Evolutionary conservation across 2,329 filamentous ascomycete species (phyloP).

Genomic region (Venturia aucupariae): DNA sequence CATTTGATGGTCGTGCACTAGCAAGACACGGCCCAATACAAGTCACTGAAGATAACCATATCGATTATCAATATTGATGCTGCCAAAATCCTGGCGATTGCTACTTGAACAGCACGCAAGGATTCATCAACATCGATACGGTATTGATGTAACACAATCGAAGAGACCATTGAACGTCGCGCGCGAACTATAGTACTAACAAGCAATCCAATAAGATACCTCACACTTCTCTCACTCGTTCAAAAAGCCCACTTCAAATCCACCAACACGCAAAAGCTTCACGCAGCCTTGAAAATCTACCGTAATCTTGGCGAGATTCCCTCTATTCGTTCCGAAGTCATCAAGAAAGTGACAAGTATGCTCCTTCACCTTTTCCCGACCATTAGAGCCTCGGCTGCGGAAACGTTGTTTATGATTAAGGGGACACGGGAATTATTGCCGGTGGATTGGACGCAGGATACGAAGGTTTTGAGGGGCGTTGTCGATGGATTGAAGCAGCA

Average conservation of each 20-base stretch:
- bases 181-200: too few species aligned
- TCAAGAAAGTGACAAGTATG: constrained; percentile 62
- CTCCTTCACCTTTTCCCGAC: constrained; percentile 73
- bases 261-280: constrained; percentile 70
- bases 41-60: too few species aligned
- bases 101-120: too few species aligned
- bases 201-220: not conserved
- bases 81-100: too few species aligned
- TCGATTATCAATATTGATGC: too few species aligned
- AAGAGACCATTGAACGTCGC: too few species aligned
- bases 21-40: too few species aligned
- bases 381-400: constrained; percentile 31
- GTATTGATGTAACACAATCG: too few species aligned
- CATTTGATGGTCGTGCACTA: too few species aligned
- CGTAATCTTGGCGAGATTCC: constrained; percentile 53
- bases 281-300: constrained; percentile 74
- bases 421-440: constrained; percentile 26
- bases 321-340: constrained; percentile 44
- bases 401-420: constrained; percentile 32
- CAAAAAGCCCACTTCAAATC: constrained; percentile 79
- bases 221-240: constrained; percentile 52
- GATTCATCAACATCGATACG: too few species aligned
- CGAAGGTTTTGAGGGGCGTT: constrained; percentile 25
- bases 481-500: constrained; percentile 19
- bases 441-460: constrained; percentile 27